A percentile compares a stretch with the other conserved stretches of the same genome.
These are phyloP conservation scores for Croton laevigatus DNA, from an alignment of 441 rosid genomes.

Conservation along the genomic window DNA sequence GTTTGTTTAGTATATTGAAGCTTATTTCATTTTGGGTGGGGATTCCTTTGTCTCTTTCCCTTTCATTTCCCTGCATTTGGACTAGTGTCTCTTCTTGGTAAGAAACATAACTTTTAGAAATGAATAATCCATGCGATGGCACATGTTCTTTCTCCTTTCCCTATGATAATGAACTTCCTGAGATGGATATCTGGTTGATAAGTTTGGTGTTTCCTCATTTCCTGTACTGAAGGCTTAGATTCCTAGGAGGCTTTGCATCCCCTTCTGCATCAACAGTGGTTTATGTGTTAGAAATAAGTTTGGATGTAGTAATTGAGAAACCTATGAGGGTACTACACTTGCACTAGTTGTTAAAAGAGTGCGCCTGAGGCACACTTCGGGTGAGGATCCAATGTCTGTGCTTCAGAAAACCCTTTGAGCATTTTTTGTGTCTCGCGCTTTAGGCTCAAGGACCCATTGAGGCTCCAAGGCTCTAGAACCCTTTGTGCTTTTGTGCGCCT, in stretches of 20 bases:
- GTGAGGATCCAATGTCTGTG: too few relatives aligned
- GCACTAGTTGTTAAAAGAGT: too few relatives aligned
- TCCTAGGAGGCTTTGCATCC: not conserved
- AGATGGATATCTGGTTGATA: not conserved
- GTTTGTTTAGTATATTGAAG: not conserved
- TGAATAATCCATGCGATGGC: not conserved
- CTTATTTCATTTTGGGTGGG: not conserved
- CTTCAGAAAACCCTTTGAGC: too few relatives aligned
- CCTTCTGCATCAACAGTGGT: not conserved
- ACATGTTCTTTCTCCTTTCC: not conserved
- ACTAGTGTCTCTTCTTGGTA: not conserved
- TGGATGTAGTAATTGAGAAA: not conserved
- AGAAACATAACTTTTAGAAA: slow-evolving; percentile 4
- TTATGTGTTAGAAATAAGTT: not conserved
- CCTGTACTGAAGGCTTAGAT: not conserved
- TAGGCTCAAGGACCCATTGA: too few relatives aligned
- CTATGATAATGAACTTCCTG: not conserved
- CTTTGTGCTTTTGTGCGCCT: too few relatives aligned
- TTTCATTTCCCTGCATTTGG: not conserved
- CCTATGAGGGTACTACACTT: too few relatives aligned
- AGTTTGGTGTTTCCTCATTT: not conserved
- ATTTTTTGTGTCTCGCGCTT: too few relatives aligned
- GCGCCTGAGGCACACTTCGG: too few relatives aligned
- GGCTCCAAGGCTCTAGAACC: too few relatives aligned
- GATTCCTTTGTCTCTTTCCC: not conserved